These are phyloP conservation scores for Teratosphaeria viscida DNA, from an alignment of 2,329 filamentous ascomycete species.

Conservation along the genomic window DNA sequence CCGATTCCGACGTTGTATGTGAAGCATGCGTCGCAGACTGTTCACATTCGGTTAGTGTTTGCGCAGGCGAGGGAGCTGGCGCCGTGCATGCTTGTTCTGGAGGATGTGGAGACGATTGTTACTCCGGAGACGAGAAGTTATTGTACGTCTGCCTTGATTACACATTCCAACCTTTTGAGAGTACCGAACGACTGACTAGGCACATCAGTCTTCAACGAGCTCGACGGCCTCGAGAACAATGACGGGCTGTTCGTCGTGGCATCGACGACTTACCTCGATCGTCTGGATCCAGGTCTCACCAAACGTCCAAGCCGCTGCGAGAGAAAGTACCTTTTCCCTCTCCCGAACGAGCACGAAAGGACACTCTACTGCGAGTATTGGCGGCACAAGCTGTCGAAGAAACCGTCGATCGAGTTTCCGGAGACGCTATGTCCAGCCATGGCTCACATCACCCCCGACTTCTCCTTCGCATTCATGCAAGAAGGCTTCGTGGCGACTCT, in stretches of 20 bases:
- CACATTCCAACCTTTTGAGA: background rate
- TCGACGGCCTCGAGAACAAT: slow-evolving; percentile 59
- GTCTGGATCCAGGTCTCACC: slow-evolving; percentile 51
- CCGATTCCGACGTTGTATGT: slow-evolving; percentile 32
- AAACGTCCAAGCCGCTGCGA: slow-evolving; percentile 58
- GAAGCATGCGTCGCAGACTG: slow-evolving; percentile 25
- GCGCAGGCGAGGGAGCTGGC: slow-evolving; percentile 49
- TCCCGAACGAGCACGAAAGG: slow-evolving; percentile 40
- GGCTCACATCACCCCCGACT: slow-evolving; percentile 50
- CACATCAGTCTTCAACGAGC: slow-evolving; percentile 12
- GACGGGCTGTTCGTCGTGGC: slow-evolving; percentile 50
- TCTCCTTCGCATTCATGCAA: slow-evolving; percentile 60
- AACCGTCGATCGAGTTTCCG: slow-evolving; percentile 50
- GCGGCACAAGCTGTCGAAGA: slow-evolving; percentile 47
- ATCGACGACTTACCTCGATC: slow-evolving; percentile 42
- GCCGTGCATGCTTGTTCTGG: slow-evolving; percentile 60
- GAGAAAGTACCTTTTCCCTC: slow-evolving; percentile 54
- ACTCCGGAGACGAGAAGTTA: slow-evolving; percentile 52
- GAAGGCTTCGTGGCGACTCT: slow-evolving; percentile 57
- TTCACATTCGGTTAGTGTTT: slow-evolving; percentile 45
- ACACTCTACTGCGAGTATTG: slow-evolving; percentile 53
- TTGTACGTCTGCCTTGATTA: slow-evolving; percentile 23
- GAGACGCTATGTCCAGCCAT: slow-evolving; percentile 46
- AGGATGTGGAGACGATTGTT: slow-evolving; percentile 61
- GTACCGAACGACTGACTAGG: background rate